A percentile compares a stretch with the other conserved stretches of the same genome.
Conservation (phyloP, 768 basidiomycete genomes). For the Kwoniella mangroviensis region DNA sequence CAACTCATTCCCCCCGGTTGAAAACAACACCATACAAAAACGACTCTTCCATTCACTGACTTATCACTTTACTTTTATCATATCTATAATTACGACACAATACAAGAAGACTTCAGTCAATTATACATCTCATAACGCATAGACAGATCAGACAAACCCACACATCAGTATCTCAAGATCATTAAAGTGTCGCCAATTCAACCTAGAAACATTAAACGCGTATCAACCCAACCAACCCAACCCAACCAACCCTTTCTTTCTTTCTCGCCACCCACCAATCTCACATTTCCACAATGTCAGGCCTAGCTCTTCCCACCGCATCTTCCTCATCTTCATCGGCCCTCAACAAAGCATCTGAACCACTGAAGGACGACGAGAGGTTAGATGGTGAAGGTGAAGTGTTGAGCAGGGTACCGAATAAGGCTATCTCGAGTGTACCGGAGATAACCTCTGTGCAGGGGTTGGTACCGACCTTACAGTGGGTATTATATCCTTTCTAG, state of each 20-base stretch:
- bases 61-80: too few species aligned
- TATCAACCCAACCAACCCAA: background rate
- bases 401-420: conserved; percentile 23
- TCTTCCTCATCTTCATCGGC: conserved; percentile 3
- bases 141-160: background rate
- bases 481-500: conserved; percentile 41
- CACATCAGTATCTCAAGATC: background rate
- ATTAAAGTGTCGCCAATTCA: background rate
- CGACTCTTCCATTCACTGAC: too few species aligned
- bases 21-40: background rate
- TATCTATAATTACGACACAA: too few species aligned
- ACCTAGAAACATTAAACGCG: background rate
- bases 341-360: background rate
- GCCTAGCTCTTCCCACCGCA: conserved; percentile 31
- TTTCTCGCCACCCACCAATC: background rate
- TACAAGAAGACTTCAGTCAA: background rate
- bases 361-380: conserved; percentile 11
- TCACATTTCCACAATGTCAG: conserved; percentile 22
- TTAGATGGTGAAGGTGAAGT: conserved; percentile 22
- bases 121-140: background rate
- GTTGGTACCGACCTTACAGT: conserved; percentile 96
- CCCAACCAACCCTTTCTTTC: background rate
- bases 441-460: conserved; percentile 95
- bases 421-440: conserved; percentile 45
- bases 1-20: background rate